Evolutionary conservation across 768 basidiomycete species (phyloP).

Genomic region (Lanmaoa rubissima): DNA sequence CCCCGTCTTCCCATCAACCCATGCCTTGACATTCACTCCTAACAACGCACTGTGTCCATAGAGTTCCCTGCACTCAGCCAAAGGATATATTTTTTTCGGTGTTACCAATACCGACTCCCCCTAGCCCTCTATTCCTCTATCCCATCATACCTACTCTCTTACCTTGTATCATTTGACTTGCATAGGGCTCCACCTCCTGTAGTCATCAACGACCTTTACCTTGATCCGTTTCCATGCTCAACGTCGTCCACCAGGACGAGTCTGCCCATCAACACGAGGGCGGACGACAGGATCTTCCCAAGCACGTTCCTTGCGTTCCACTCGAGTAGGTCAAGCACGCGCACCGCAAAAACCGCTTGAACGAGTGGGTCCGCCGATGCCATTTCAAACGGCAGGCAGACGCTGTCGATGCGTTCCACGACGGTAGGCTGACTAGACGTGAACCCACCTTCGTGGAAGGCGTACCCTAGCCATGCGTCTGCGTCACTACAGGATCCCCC

Average conservation of each 20-base stretch:
- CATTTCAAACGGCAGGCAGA: constrained; percentile 44
- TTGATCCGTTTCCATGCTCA: neutral
- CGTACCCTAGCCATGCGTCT: constrained; percentile 74
- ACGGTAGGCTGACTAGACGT: constrained; percentile 41
- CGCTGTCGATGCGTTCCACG: constrained; percentile 26
- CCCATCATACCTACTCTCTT: neutral
- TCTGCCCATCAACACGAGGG: constrained; percentile 5
- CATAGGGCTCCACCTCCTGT: constrained; percentile 5
- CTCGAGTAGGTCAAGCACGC: constrained; percentile 42
- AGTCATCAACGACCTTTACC: neutral
- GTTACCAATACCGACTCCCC: neutral
- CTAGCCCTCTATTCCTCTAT: neutral
- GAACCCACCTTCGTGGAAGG: constrained; percentile 84
- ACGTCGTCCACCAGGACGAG: neutral
- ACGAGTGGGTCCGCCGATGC: constrained; percentile 35
- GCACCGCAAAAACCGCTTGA: constrained; percentile 24
- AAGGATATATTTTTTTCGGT: constrained; percentile 1
- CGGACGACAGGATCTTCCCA: constrained; percentile 27
- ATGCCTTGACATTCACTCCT: neutral
- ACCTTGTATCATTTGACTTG: neutral
- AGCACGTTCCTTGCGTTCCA: constrained; percentile 31
- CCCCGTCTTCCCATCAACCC: neutral
- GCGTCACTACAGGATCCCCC: constrained; percentile 55
- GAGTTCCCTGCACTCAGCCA: neutral
- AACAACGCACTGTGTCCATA: constrained; percentile 6